These are phyloP conservation scores for Chrysoporthe puriensis DNA, from an alignment of 2,329 filamentous ascomycete genomes.

Conservation along the genomic window DNA sequence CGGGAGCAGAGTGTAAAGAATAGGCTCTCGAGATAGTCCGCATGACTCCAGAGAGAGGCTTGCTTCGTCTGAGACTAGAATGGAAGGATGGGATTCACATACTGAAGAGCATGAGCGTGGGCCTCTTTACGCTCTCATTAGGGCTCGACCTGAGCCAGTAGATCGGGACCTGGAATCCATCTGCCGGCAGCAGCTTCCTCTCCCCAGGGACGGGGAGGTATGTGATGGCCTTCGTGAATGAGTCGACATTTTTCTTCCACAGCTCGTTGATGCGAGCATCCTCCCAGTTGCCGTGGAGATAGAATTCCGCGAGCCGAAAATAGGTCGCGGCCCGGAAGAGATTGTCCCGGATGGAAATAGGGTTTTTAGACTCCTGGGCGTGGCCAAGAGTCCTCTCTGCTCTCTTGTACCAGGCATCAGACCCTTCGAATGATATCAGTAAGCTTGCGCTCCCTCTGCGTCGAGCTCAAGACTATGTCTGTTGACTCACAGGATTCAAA, in stretches of 20 bases:
- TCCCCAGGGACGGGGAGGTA: conserved; percentile 42
- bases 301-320: conserved; percentile 48
- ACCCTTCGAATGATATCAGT: background rate
- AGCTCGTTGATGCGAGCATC: conserved; percentile 45
- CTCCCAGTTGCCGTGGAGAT: conserved; percentile 44
- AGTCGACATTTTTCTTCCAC: conserved; percentile 41
- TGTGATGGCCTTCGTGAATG: conserved; percentile 44
- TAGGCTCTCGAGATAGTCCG: background rate
- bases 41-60: background rate
- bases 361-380: background rate
- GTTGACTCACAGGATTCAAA: conserved; percentile 5
- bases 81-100: background rate
- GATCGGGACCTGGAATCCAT: conserved; percentile 32
- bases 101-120: conserved; percentile 41
- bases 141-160: conserved; percentile 31
- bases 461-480: background rate
- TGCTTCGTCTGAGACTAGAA: background rate
- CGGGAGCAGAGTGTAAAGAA: background rate
- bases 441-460: background rate
- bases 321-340: conserved; percentile 46
- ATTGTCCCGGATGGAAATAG: conserved; percentile 6
- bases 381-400: conserved; percentile 1
- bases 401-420: background rate
- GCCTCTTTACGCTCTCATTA: conserved; percentile 31
- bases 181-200: conserved; percentile 39